Conservation (phyloP, 73 alveolate species). For the Breviolum minutum region DNA sequence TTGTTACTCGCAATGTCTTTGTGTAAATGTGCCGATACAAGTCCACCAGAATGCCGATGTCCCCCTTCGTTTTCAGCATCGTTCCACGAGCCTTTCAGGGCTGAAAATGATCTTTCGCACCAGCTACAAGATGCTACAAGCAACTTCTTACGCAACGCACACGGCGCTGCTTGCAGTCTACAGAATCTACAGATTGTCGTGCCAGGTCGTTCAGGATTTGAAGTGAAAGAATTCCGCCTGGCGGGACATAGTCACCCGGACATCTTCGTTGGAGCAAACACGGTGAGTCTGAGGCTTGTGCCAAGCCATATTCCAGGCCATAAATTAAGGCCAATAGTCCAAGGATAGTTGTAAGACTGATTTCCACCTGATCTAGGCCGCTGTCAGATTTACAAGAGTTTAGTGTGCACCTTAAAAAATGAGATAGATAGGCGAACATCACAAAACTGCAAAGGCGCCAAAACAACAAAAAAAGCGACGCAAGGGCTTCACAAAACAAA, state of each 20-base stretch:
- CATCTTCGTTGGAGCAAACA: no score
- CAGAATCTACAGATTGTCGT: neutral
- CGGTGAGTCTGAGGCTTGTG: no score
- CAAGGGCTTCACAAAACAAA: neutral
- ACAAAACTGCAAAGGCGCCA: no score
- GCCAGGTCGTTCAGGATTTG: neutral
- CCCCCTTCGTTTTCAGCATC: no score
- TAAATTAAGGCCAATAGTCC: conserved; percentile 24
- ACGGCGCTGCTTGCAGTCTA: neutral
- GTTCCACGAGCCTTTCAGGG: no score
- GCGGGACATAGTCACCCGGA: neutral
- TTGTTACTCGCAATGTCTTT: no score
- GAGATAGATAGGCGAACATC: neutral
- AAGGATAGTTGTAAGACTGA: conserved; percentile 3
- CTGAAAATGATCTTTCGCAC: neutral
- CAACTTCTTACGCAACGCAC: neutral
- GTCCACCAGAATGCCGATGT: no score
- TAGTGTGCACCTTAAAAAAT: neutral
- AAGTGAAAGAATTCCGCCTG: neutral
- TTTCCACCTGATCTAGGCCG: neutral
- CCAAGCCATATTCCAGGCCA: conserved; percentile 44
- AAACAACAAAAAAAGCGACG: neutral
- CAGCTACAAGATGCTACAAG: neutral
- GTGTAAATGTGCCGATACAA: no score
- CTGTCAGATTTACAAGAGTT: neutral